These are phyloP conservation scores for Ophiostoma australiae DNA, from an alignment of 2,329 filamentous ascomycete species.

Conservation along the genomic window DNA sequence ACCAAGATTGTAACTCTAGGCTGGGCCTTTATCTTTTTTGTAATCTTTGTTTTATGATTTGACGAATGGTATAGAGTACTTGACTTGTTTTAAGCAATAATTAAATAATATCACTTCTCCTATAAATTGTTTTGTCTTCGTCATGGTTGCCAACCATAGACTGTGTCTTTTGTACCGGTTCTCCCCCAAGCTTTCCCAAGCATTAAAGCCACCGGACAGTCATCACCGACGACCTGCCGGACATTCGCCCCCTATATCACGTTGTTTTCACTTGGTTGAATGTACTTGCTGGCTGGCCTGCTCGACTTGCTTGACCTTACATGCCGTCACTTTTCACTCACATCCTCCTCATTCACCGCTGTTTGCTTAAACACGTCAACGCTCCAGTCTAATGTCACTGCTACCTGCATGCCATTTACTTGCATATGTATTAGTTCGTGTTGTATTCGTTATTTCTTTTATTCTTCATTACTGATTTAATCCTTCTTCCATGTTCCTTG, in stretches of 20 bases:
- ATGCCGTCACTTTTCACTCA: background rate
- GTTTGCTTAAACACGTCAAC: conserved; percentile 11
- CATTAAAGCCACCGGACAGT: background rate
- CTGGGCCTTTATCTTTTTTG: background rate
- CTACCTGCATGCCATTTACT: background rate
- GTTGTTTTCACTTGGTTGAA: background rate
- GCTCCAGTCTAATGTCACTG: conserved; percentile 1
- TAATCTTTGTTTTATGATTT: background rate
- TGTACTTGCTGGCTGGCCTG: background rate
- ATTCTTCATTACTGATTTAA: background rate
- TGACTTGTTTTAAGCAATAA: background rate
- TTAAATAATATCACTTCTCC: too few relatives aligned
- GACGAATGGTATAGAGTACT: background rate
- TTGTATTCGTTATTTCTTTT: background rate
- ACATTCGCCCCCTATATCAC: background rate
- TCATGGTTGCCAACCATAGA: too few relatives aligned
- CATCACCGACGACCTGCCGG: background rate
- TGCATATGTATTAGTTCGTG: background rate
- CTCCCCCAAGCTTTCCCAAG: background rate
- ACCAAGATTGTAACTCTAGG: background rate
- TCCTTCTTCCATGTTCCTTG: background rate
- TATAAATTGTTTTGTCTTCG: too few relatives aligned
- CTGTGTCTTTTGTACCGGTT: background rate
- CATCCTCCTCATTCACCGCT: background rate
- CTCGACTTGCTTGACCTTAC: background rate